Evolutionary conservation across 352 stramenopile species (phyloP), one percentile per base, ranked within the genome.

Genomic region (Phytophthora ohioensis): DNA sequence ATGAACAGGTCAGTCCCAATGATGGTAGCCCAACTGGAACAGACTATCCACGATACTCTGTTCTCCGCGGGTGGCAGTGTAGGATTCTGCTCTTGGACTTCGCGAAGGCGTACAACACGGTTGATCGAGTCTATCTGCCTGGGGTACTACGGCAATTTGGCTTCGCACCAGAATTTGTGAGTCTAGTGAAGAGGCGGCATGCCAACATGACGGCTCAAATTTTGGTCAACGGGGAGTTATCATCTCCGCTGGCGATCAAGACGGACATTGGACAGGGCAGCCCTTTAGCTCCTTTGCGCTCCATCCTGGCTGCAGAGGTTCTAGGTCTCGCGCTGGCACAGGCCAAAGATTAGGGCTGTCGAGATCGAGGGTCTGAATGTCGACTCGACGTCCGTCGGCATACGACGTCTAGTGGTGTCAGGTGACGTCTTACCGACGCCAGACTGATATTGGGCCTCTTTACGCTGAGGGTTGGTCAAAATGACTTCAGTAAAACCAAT

Each of bases 101-200:
- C 8, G 7, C 7, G 4, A 63, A 63, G 35, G 54, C 54, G 2
- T 61, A 52, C 30, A 30, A 61, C 30, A 53, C 51, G 0, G 2
- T 58, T 5, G 36, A 49, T 9, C 17, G 55, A 41, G 11, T 30
- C 13, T 62, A 51, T 12, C 3, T 62, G 10, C 12, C 45, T 10
- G 55, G n/a, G 32, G 55, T 62, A 38, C 55, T 62, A 1, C 36
- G 30, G 6, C 9, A 54, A 27, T 64, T 64, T 38, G 43, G 57
- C 2, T 64, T 64, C 12, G 11, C 15, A 9, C 4, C 27, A 10
- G 36, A 46, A 17, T 64, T 55, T 30, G 13, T 54, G 3, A n/a
- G 21, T 4, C 13, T 47, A 4, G 55, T 56, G 1, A 4, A 6
- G 3, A 31, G 6, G 4, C 42, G 55, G 4, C 57, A 64, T n/a